phyloP scores from a whole-genome alignment of 768 basidiomycete species.

The Mrakia frigida region DNA sequence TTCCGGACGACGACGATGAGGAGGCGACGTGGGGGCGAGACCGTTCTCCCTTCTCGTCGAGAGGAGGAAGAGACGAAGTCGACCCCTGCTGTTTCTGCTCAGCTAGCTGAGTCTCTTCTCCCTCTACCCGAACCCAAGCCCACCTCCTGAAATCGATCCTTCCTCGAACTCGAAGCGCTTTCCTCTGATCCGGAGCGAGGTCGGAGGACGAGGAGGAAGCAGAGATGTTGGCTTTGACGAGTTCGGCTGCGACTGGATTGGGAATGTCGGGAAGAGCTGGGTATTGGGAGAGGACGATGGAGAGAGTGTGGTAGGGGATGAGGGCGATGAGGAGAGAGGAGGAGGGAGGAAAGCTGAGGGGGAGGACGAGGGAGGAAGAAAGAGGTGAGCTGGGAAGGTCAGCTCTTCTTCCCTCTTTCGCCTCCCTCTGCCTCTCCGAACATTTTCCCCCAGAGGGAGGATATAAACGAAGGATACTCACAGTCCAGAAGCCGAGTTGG shows the following conservation, averaged over 20 bases:
- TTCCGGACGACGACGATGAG: not conserved
- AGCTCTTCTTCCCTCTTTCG: too few relatives aligned
- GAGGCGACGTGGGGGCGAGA: not conserved
- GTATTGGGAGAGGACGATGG: not conserved
- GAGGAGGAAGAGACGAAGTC: not conserved
- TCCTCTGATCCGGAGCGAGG: not conserved
- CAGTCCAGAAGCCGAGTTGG: not conserved
- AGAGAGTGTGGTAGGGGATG: not conserved
- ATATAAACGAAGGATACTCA: not conserved
- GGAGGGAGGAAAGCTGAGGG: not conserved
- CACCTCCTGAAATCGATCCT: not conserved
- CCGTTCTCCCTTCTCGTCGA: too few relatives aligned
- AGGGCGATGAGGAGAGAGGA: not conserved
- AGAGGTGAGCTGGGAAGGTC: not conserved
- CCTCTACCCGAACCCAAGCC: not conserved
- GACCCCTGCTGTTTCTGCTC: not conserved
- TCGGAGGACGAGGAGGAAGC: not conserved
- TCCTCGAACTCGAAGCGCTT: not conserved
- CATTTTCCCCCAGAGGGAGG: not conserved
- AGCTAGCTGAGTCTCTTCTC: not conserved
- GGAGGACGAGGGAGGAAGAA: not conserved
- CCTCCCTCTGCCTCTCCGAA: not conserved
- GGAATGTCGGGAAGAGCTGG: not conserved
- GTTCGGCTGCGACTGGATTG: not conserved
- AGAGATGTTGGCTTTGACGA: not conserved